Percentiles rank a stretch among this genome's conserved stretches.
Conservation (phyloP, 805 yeast species). For the Cyberlindnera veronae region DNA sequence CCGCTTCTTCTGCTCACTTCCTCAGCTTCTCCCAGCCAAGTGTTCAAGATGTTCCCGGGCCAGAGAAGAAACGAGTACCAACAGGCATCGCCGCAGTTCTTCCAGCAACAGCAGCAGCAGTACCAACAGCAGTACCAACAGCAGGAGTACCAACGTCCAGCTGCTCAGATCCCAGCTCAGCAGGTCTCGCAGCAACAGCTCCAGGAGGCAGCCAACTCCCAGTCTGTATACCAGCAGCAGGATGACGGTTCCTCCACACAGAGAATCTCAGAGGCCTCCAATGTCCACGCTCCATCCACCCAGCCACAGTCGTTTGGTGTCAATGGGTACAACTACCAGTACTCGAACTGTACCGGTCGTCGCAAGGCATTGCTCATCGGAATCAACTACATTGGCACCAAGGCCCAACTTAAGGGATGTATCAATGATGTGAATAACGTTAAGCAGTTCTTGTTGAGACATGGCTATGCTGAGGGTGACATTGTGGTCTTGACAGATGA, state of each 20-base stretch:
- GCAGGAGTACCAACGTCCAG: conserved; percentile 10
- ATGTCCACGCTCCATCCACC: conserved; percentile 15
- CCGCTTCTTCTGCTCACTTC: no score
- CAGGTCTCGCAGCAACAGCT: conserved; percentile 11
- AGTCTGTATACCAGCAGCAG: conserved; percentile 12
- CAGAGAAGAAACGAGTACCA: conserved; percentile 3
- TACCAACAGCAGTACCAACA: background rate
- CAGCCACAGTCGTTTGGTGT: conserved; percentile 12
- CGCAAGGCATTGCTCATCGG: conserved; percentile 77
- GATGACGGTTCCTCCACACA: conserved; percentile 4
- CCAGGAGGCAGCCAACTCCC: conserved; percentile 18
- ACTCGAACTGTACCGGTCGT: conserved; percentile 67
- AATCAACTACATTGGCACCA: conserved; percentile 68
- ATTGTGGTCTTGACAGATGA: conserved; percentile 63
- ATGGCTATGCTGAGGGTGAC: conserved; percentile 51
- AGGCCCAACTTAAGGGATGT: conserved; percentile 66
- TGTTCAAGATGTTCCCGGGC: conserved; percentile 2
- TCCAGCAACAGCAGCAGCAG: conserved; percentile 8
- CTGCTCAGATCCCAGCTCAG: conserved; percentile 15
- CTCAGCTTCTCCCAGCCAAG: no score
- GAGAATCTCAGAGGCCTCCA: conserved; percentile 3
- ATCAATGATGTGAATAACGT: conserved; percentile 68
- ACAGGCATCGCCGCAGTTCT: conserved; percentile 8
- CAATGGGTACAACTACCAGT: conserved; percentile 39
- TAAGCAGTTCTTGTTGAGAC: conserved; percentile 35